Evolutionary conservation across 1,139 yeast genomes (phyloP), one percentile per base, ranked within the genome.

Genomic region (Zygoascus meyerae): DNA sequence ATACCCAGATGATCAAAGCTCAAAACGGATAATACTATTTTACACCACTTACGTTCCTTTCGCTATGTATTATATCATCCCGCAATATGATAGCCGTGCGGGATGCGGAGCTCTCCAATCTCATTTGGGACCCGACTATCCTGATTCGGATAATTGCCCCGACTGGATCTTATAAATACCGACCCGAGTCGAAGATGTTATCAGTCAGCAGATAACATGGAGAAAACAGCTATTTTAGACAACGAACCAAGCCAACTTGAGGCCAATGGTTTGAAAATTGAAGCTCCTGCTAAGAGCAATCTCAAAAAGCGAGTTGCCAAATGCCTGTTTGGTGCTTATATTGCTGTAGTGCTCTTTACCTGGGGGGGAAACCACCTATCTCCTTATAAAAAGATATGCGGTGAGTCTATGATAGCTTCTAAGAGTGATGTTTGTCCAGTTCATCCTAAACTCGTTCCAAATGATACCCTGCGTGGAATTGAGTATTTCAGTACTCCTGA

Each of bases 401-500:
- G 21, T 2, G 39, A 11, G 18, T 17, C 30, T 17, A 9, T 17
- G 6, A 15, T 4, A 6, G 14, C 15, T 7, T 5, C 14, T 21
- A 29, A 26, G 5, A 12, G n/a, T 2, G 41, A 38, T n/a, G n/a
- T 38, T 12, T 38, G 41, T n/a, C 41, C 41, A 4, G 21, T 38
- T 11, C 41, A 38, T 6, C 41, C 41, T n/a, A 30, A 38, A n/a
- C 34, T 38, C 10, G 33, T 38, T 5, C 41, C 41, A 8, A 15
- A 12, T 11, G 41, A 38, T 14, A 26, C 29, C 2, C 21, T 35
- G 9, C 21, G 18, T 21, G 39, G 39, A 10, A 18, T 35, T 6
- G 39, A 35, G 39, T 29, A 35, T 18, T 59, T 61, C 51, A 36
- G 45, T 40, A 46, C 57, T n/a, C 45, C 50, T 1, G 61, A 57